phyloP scores from a whole-genome alignment of 2,329 filamentous ascomycete genomes.

The Cyphellophora attinorum region DNA sequence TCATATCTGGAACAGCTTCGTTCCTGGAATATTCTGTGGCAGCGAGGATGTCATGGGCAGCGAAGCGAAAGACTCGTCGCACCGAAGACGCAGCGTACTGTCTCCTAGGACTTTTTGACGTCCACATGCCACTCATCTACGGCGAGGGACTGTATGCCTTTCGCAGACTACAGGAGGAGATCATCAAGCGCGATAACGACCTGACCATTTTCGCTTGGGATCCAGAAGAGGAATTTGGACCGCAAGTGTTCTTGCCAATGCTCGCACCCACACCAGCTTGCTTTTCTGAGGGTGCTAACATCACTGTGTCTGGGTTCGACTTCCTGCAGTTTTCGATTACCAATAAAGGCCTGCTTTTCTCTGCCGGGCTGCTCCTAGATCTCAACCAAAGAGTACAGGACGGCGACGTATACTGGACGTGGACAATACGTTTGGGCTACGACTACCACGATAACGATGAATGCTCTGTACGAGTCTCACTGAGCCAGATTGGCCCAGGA shows the following conservation, averaged over 20 bases:
- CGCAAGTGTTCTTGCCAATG: no score
- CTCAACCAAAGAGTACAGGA: no score
- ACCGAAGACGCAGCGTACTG: conserved; percentile 22
- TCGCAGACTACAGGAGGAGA: conserved; percentile 22
- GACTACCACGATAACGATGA: no score
- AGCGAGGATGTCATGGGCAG: conserved; percentile 21
- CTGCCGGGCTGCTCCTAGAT: no score
- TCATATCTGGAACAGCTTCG: background rate
- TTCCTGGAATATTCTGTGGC: background rate
- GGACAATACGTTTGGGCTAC: no score
- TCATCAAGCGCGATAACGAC: conserved; percentile 19
- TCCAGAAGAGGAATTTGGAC: background rate
- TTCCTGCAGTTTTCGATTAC: background rate
- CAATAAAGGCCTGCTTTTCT: no score
- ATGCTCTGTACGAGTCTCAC: no score
- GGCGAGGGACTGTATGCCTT: conserved; percentile 21
- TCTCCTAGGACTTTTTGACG: conserved; percentile 21
- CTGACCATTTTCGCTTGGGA: conserved; percentile 15
- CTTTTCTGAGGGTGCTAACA: background rate
- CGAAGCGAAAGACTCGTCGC: conserved; percentile 16
- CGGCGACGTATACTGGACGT: no score
- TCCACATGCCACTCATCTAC: conserved; percentile 22
- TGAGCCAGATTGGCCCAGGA: no score
- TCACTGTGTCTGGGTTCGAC: background rate
- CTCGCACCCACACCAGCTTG: no score